A percentile compares a stretch with the other conserved stretches of the same genome.
These are phyloP conservation scores for Trebouxiophyceae sp. DNA, from an alignment of 163 green algal genomes.

Conservation along the genomic window DNA sequence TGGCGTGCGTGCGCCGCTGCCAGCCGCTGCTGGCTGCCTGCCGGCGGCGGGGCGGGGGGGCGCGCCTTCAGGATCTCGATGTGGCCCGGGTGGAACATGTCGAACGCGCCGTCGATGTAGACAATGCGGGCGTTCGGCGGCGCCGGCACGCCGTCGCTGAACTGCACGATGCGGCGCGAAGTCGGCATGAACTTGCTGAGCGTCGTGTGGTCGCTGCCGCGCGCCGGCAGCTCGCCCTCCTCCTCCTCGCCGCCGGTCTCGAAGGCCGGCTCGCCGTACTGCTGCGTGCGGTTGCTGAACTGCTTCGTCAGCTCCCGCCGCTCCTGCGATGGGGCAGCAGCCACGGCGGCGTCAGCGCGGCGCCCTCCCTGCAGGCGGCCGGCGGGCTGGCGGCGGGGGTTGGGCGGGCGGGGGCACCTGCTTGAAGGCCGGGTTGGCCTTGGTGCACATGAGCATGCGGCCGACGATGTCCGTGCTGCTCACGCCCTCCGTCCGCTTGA, in stretches of 20 bases:
- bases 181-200: conserved; percentile 87
- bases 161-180: conserved; percentile 83
- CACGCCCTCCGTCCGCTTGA: conserved; percentile 97
- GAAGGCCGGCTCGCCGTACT: conserved; percentile 7
- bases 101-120: conserved; percentile 98
- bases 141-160: conserved; percentile 64
- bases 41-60: too few relatives aligned
- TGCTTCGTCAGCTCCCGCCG: conserved; percentile 21
- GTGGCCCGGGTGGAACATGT: conserved; percentile 96
- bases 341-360: too few relatives aligned
- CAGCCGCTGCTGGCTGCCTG: too few relatives aligned
- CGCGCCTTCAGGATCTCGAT: conserved; percentile 78
- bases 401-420: too few relatives aligned
- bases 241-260: neutral
- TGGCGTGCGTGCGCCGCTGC: too few relatives aligned
- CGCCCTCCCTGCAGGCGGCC: too few relatives aligned
- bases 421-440: conserved; percentile 33
- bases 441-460: conserved; percentile 89
- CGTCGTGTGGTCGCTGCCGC: neutral
- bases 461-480: conserved; percentile 98
- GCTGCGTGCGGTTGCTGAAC: conserved; percentile 20
- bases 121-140: conserved; percentile 68
- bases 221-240: neutral
- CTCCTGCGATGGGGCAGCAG: conserved; percentile 8
- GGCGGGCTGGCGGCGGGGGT: too few relatives aligned